Evolutionary conservation across 352 stramenopile species (phyloP), one percentile per base, ranked within the genome.

Genomic region (Globisporangium ultimum): DNA sequence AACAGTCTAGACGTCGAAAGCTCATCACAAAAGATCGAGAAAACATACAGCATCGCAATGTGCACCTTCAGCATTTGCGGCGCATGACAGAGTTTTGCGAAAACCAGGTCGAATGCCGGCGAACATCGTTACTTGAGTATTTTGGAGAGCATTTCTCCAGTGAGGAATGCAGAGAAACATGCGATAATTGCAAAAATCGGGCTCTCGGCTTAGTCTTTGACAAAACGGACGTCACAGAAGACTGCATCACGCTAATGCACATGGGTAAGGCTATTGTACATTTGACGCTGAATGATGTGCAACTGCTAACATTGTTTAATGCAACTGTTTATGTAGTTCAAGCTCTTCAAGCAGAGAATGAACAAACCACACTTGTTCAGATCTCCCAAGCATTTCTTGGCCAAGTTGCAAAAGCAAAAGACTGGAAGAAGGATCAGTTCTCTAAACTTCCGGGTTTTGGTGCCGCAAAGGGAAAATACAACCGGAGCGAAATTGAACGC

Each of bases 31-130:
- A 93, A 53, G 86, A 95, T 61, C 63, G 63, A 17, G 84, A 94
- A 0, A 93, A 95, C 50, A 74, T 74, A 49, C 67, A 89, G 42
- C 84, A 95, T 58, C 68, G 72, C 2, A 93, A 93, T 47, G 87
- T 95, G 0, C 84, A 95, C 48, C 67, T 95, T 40, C 66, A 95
- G 51, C 80, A 95, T 51, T 72, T 95, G 34, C 78, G 83, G 22
- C 80, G 87, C 18, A 95, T 95, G 79, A 81, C 77, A 0, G 82
- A 94, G 60, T 95, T 94, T 61, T 95, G 87, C 57, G 87, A 95
- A 57, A 95, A 95, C 53, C 84, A 95, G 70, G 71, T 93, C 5
- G 87, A 95, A 63, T 95, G 87, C 53, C 76, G 87, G 10, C 77
- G 87, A 52, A 94, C 84, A 28, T 88, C 79, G 21, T 61, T 95